phyloP scores from a whole-genome alignment of 2,329 filamentous ascomycete genomes.

The Aspergillus ruber region DNA sequence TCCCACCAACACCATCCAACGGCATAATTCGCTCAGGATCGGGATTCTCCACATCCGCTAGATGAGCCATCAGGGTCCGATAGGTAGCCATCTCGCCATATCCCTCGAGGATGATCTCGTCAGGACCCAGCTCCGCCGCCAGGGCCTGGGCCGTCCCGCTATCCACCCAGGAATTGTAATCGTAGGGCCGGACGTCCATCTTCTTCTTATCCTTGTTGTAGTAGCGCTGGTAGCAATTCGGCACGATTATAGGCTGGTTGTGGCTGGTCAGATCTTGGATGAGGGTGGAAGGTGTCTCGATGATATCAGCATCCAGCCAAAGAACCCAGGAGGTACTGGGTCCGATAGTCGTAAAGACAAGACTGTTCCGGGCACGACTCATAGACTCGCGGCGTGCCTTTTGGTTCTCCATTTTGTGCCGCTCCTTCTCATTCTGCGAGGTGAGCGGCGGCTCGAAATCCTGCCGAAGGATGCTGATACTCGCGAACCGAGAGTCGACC shows the following conservation, averaged over 20 bases:
- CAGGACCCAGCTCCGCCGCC: conserved; percentile 71
- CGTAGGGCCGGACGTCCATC: conserved; percentile 75
- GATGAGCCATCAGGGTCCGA: conserved; percentile 81
- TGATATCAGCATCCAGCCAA: conserved; percentile 87
- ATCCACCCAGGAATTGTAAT: conserved; percentile 97
- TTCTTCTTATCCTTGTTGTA: conserved; percentile 65
- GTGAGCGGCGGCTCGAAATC: conserved; percentile 78
- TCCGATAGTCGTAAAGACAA: conserved; percentile 90
- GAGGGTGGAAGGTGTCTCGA: conserved; percentile 76
- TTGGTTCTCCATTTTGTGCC: conserved; percentile 88
- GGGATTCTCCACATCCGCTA: conserved; percentile 51
- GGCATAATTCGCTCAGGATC: conserved; percentile 60
- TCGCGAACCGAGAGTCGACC: conserved; percentile 77
- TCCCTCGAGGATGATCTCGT: conserved; percentile 89
- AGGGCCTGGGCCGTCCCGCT: conserved; percentile 71
- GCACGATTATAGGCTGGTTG: conserved; percentile 84
- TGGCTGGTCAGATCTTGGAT: conserved; percentile 88
- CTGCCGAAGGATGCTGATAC: conserved; percentile 88
- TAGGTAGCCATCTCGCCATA: conserved; percentile 93
- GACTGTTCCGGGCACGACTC: conserved; percentile 86
- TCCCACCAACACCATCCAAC: conserved; percentile 90
- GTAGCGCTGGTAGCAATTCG: conserved; percentile 92
- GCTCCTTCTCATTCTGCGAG: conserved; percentile 79
- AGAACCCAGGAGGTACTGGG: conserved; percentile 91
- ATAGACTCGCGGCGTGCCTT: conserved; percentile 80